Evolutionary conservation across 2,329 filamentous ascomycete genomes (phyloP).

Genomic region (Chaetomiaceae sp.): DNA sequence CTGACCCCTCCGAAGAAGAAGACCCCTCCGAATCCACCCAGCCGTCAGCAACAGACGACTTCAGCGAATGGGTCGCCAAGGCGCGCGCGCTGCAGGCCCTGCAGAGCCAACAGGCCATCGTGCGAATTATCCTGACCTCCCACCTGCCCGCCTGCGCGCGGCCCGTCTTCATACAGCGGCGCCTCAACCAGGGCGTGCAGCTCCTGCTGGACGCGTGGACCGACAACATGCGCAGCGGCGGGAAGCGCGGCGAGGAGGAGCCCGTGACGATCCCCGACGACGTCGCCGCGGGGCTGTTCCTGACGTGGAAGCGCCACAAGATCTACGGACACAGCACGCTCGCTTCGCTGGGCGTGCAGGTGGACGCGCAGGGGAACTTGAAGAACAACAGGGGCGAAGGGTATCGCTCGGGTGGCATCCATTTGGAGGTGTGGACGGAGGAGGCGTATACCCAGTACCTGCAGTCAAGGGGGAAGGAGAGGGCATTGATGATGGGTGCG

Average conservation of each 20-base stretch:
- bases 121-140: conserved; percentile 66
- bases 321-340: conserved; percentile 75
- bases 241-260: no score
- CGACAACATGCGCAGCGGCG: conserved; percentile 48
- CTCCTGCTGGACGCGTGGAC: conserved; percentile 69
- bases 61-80: conserved; percentile 42
- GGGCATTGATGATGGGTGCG: conserved; percentile 41
- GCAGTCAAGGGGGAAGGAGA: conserved; percentile 45
- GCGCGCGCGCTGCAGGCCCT: conserved; percentile 35
- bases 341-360: conserved; percentile 58
- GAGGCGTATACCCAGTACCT: conserved; percentile 52
- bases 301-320: conserved; percentile 72
- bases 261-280: conserved; percentile 35
- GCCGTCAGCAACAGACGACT: conserved; percentile 34
- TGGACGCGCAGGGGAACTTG: conserved; percentile 42
- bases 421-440: conserved; percentile 72
- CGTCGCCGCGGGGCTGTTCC: conserved; percentile 55
- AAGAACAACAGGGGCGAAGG: conserved; percentile 31
- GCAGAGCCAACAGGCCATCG: conserved; percentile 37
- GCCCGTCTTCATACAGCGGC: conserved; percentile 59
- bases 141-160: conserved; percentile 46
- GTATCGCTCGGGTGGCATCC: conserved; percentile 53
- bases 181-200: conserved; percentile 62
- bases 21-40: background rate
- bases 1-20: background rate